Evolutionary conservation across 2,329 filamentous ascomycete genomes (phyloP), one percentile per base, ranked within the genome.

Genomic region (Gliomastix tumulicola): DNA sequence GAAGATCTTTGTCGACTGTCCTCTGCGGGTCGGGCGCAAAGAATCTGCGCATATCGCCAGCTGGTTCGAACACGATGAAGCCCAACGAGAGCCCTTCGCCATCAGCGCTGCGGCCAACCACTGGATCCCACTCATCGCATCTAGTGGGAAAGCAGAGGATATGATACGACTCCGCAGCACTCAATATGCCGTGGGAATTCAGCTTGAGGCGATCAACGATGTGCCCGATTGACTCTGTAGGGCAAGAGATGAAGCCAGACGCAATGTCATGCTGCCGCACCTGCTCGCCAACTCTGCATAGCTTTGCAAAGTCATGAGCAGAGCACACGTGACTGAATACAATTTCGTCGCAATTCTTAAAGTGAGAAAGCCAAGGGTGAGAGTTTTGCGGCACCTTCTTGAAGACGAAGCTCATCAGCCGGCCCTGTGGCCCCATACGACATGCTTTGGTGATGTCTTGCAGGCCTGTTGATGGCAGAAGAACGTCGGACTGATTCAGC

Each of bases 131-230:
- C 1, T 56, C 53, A 1, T 58, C 53, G 35, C 58, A 60, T 19
- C 47, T 49, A 3, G 53, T 40, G 2, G 65, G 59, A 34, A 64
- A 64, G 1, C 71, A 30, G 5, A 74, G 34, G 15, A 72, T 42
- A 35, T 55, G 62, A 21, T 53, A 59, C 10, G 51, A 40, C 5
- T 49, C 42, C 13, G 44, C 36, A 16, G 57, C 44, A 23, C 53
- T 57, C 9, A 64, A 47, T 2, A 66, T 43, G 1, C 60, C 66
- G 4, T 62, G 49, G 7, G 56, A 53, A 8, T 55, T 56, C 4
- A 55, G 32, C 18, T 44, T 48, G 4, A 74, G 53, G 30, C 57
- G 53, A 16, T 55, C 47, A 6, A 57, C 51, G 17, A 63, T 44
- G 10, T 36, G 46, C 4, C 45, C 45, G 11, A 69, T 17, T 8